Percentiles rank a stretch among this genome's conserved stretches.
These are phyloP conservation scores for Pseudomonodictys pantanalensis DNA, from an alignment of 495 filamentous ascomycete genomes.

Conservation along the genomic window DNA sequence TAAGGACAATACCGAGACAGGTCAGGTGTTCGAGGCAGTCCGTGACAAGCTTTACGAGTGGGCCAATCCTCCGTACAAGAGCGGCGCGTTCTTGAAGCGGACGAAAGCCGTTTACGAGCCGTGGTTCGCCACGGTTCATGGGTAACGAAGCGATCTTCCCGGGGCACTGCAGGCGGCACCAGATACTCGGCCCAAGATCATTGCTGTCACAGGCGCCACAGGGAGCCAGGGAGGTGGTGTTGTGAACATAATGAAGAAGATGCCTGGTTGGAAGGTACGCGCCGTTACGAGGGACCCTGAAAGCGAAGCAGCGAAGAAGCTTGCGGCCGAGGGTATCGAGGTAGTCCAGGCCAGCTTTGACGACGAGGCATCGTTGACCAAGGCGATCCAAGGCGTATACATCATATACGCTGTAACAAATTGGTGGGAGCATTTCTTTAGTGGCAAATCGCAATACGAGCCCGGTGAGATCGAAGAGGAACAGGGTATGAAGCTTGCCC, in stretches of 20 bases:
- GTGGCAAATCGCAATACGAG: slow-evolving; percentile 11
- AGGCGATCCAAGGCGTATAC: slow-evolving; percentile 28
- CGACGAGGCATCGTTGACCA: slow-evolving; percentile 19
- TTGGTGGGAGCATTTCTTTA: slow-evolving; percentile 26
- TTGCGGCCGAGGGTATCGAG: slow-evolving; percentile 23
- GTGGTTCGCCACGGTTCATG: slow-evolving; percentile 7
- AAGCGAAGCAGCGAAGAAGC: slow-evolving; percentile 26
- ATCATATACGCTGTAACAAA: slow-evolving; percentile 31
- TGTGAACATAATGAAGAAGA: slow-evolving; percentile 15
- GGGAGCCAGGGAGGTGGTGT: slow-evolving; percentile 21
- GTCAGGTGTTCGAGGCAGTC: background rate
- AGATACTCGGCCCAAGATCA: slow-evolving; percentile 2
- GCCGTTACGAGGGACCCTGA: slow-evolving; percentile 27
- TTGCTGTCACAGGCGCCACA: slow-evolving; percentile 24
- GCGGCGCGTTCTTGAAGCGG: slow-evolving; percentile 2
- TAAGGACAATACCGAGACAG: background rate
- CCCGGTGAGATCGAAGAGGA: slow-evolving; percentile 32
- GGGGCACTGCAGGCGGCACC: background rate
- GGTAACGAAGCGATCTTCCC: slow-evolving; percentile 1
- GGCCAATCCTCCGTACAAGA: background rate
- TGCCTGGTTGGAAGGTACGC: slow-evolving; percentile 17
- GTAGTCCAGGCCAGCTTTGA: slow-evolving; percentile 25
- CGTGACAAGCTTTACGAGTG: background rate
- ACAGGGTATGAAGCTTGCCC: slow-evolving; percentile 48
- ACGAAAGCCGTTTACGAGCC: slow-evolving; percentile 7